phyloP scores from a whole-genome alignment of 2,329 filamentous ascomycete genomes.

The Epichloe bromicola region DNA sequence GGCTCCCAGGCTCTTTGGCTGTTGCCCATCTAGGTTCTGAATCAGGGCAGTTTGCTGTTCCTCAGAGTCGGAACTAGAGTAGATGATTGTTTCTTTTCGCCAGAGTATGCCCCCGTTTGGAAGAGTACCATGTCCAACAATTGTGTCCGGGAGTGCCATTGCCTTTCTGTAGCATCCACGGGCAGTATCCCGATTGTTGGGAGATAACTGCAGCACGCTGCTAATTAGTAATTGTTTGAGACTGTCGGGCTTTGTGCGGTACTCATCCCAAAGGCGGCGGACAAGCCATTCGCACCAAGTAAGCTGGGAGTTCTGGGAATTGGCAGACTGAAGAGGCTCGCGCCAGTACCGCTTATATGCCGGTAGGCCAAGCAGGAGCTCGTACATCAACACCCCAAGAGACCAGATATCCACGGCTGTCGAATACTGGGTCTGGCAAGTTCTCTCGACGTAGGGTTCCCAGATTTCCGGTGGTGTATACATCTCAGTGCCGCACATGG shows the following conservation, averaged over 20 bases:
- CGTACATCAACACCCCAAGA: conserved; percentile 58
- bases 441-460: neutral
- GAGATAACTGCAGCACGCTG: conserved; percentile 2
- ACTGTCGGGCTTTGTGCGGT: neutral
- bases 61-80: too few relatives aligned
- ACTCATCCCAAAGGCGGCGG: neutral
- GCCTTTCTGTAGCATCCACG: neutral
- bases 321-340: neutral
- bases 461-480: neutral
- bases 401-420: conserved; percentile 88
- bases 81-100: neutral
- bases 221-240: conserved; percentile 1
- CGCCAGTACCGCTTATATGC: neutral
- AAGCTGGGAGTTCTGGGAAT: neutral
- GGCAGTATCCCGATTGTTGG: neutral
- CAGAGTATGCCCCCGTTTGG: neutral
- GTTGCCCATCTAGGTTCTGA: too few relatives aligned
- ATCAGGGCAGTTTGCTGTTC: too few relatives aligned
- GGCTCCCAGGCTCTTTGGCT: too few relatives aligned
- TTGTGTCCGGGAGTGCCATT: neutral
- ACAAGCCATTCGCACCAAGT: conserved; percentile 3
- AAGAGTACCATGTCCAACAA: neutral
- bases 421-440: conserved; percentile 42
- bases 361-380: neutral
- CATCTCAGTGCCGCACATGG: conserved; percentile 32